These are phyloP conservation scores for Pseudotsuga menziesii DNA, from an alignment of 75 land plant species.

Conservation along the genomic window DNA sequence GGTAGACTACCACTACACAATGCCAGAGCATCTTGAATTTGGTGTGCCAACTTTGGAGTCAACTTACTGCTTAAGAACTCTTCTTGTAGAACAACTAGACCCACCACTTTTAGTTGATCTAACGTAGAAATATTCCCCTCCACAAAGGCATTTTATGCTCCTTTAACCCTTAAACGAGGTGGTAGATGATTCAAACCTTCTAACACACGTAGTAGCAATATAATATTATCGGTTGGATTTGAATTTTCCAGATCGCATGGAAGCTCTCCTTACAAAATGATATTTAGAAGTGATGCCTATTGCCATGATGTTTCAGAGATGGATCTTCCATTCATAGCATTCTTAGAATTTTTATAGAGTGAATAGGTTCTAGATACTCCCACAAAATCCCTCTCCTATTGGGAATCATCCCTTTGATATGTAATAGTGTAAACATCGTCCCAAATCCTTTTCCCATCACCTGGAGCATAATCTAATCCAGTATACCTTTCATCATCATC, in stretches of 20 bases:
- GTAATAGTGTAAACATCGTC: constrained; percentile 42
- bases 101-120: constrained; percentile 35
- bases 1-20: constrained; percentile 64
- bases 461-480: constrained; percentile 13
- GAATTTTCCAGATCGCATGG: constrained; percentile 64
- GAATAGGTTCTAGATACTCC: neutral
- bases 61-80: constrained; percentile 79
- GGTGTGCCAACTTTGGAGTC: constrained; percentile 87
- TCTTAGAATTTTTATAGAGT: too few relatives aligned
- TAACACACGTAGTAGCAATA: constrained; percentile 62
- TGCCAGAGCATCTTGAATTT: constrained; percentile 70
- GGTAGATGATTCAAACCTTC: constrained; percentile 61
- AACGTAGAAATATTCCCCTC: constrained; percentile 17
- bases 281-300: constrained; percentile 32
- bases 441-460: constrained; percentile 39
- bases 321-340: too few relatives aligned
- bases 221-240: constrained; percentile 52
- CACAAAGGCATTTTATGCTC: constrained; percentile 58
- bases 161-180: constrained; percentile 36
- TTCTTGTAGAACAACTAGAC: constrained; percentile 36
- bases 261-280: constrained; percentile 41
- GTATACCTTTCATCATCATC: constrained; percentile 10
- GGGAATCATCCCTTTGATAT: constrained; percentile 28
- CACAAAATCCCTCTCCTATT: neutral
- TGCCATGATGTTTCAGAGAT: too few relatives aligned